Percentiles rank a stretch among this genome's conserved stretches.
Evolutionary conservation across 805 yeast genomes (phyloP).

Genomic region (Wickerhamomyces kurtzmanii): DNA sequence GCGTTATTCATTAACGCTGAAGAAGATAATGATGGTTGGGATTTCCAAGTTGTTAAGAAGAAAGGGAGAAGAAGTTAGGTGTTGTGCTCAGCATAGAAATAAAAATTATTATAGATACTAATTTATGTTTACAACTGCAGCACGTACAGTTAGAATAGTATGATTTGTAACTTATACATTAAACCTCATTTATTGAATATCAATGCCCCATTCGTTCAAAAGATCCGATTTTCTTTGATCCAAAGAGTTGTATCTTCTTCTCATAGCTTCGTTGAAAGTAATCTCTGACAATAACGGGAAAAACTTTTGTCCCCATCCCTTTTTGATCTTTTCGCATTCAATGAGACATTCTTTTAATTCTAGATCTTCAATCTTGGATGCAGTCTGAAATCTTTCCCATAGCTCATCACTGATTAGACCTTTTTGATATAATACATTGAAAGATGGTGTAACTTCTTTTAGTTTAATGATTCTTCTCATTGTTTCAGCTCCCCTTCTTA

Average conservation of each 20-base stretch:
- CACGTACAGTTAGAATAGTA: too few relatives aligned
- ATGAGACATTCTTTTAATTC: slow-evolving; percentile 69
- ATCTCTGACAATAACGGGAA: slow-evolving; percentile 81
- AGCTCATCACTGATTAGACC: slow-evolving; percentile 91
- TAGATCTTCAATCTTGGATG: slow-evolving; percentile 66
- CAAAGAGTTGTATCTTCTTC: slow-evolving; percentile 51
- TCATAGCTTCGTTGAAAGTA: slow-evolving; percentile 83
- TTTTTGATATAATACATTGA: slow-evolving; percentile 66
- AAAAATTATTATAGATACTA: neutral
- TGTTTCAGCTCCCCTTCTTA: slow-evolving; percentile 78
- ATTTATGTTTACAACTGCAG: neutral
- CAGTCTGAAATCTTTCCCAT: slow-evolving; percentile 70
- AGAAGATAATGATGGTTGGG: slow-evolving; percentile 43
- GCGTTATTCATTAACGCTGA: slow-evolving; percentile 39
- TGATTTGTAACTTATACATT: too few relatives aligned
- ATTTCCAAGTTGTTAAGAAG: slow-evolving; percentile 61
- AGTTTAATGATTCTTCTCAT: slow-evolving; percentile 74
- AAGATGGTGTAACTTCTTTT: slow-evolving; percentile 66
- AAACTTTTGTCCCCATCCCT: slow-evolving; percentile 73
- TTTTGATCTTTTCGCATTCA: slow-evolving; percentile 65
- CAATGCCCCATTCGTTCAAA: slow-evolving; percentile 22
- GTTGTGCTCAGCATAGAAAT: neutral
- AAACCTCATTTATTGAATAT: too few relatives aligned
- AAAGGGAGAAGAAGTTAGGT: slow-evolving; percentile 32
- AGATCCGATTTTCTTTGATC: slow-evolving; percentile 26